A percentile compares a stretch with the other conserved stretches of the same genome.
Evolutionary conservation across 2,329 filamentous ascomycete genomes (phyloP).

Genomic region (Aspergillus ruber): DNA sequence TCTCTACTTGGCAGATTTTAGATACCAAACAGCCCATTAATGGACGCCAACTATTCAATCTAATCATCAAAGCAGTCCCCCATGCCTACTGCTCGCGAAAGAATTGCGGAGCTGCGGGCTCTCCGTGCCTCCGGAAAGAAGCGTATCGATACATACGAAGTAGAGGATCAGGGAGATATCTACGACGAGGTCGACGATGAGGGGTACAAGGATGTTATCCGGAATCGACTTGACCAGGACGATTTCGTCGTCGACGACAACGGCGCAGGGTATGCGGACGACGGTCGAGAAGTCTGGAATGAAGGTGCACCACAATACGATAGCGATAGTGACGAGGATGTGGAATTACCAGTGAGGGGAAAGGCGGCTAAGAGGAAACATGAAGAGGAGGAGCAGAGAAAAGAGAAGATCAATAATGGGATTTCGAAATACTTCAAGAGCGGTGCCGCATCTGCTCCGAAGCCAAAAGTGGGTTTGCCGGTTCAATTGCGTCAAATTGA

Average conservation of each 20-base stretch:
- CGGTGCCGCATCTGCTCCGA: slow-evolving; percentile 59
- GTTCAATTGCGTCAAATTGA: neutral
- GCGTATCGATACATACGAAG: slow-evolving; percentile 76
- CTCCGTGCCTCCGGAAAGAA: slow-evolving; percentile 87
- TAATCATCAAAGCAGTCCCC: slow-evolving; percentile 2
- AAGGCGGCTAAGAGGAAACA: slow-evolving; percentile 74
- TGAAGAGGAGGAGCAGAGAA: slow-evolving; percentile 77
- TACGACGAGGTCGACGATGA: slow-evolving; percentile 98
- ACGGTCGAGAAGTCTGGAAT: slow-evolving; percentile 90
- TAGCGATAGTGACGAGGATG: slow-evolving; percentile 74
- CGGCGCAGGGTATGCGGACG: slow-evolving; percentile 92
- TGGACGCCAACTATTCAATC: slow-evolving; percentile 1
- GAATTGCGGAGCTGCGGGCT: slow-evolving; percentile 68
- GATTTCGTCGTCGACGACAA: slow-evolving; percentile 99
- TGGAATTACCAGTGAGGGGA: slow-evolving; percentile 58
- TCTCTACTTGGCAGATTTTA: neutral
- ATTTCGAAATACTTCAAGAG: slow-evolving; percentile 94
- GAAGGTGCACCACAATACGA: slow-evolving; percentile 54
- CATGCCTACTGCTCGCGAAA: slow-evolving; percentile 31
- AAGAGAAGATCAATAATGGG: slow-evolving; percentile 80
- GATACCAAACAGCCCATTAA: neutral
- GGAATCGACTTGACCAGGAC: slow-evolving; percentile 80
- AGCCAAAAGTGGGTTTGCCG: slow-evolving; percentile 63
- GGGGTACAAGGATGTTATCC: slow-evolving; percentile 92
- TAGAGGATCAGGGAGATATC: slow-evolving; percentile 74